Base-by-base conservation (phyloP, 1,284 basidiomycete species). In the Trametes pubescens region DNA sequence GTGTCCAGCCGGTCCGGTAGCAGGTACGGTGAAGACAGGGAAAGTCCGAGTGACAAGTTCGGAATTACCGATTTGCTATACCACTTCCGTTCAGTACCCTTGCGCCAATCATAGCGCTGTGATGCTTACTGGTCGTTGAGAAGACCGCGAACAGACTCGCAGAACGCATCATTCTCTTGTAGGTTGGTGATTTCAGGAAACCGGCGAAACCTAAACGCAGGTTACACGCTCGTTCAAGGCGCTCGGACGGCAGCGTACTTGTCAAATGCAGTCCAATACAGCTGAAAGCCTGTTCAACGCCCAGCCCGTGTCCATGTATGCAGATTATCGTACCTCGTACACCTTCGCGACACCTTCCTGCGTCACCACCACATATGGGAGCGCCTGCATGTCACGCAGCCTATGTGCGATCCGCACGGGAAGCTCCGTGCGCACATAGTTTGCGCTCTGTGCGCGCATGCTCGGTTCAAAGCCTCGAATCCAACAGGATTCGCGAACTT, bases 321-420 rank as follows among this genome's bases (percentile, higher is more conserved):
- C 4, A 29, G 16, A 22, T 40, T n/a, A 29, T 73, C 87, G 62
- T 59, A 92, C 93, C 80, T 95, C 90, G 70, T 96, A 96, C 38
- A 97, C 94, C 68, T 86, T 88, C 26, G 90, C 89, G 7, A 97
- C 86, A 0, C 90, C 88, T 72, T 94, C 92, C 68, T 96, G 92
- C 4, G 92, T 94, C 58, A 96, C 94, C 10, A 95, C 94, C 29
- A 94, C 87, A 73, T 93, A 96, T 0, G 95, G 95, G 44, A 97
- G 80, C 2, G 88, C 81, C 78, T 97, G 95, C 69, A 97, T 82
- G 72, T 97, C 95, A 62, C 93, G 86, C 65, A 97, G 81, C 48
- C 95, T 86, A 76, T 96, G 95, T 4, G 94, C 92, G 74, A 97
- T 92, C 51, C 95, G 87, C 16, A 95, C 88, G 14, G 95, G 93